Conservation (phyloP, 2,329 filamentous ascomycete genomes). For the Penicillium expansum region DNA sequence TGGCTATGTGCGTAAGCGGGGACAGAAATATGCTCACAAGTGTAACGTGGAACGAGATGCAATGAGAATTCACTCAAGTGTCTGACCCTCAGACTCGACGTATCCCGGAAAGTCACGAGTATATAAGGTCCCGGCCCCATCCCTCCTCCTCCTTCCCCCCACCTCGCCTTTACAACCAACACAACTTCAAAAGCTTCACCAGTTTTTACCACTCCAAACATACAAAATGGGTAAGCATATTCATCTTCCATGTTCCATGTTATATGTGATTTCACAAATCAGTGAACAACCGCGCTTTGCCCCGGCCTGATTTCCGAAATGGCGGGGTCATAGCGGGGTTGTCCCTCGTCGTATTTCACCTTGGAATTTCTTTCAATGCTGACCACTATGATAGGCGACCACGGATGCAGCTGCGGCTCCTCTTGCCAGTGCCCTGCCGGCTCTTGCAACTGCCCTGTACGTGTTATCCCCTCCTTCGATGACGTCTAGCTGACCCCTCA, state of each 20-base stretch:
- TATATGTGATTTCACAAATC: neutral
- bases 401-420: constrained; percentile 42
- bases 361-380: constrained; percentile 5
- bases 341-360: constrained; percentile 2
- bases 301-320: constrained; percentile 5
- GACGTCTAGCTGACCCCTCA: constrained; percentile 8
- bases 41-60: constrained; percentile 2
- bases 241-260: neutral
- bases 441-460: constrained; percentile 41
- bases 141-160: constrained; percentile 2
- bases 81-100: neutral
- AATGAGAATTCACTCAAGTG: neutral
- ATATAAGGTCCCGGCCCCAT: constrained; percentile 23
- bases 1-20: constrained; percentile 25
- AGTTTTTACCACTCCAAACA: constrained; percentile 7
- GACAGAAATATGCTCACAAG: constrained; percentile 28
- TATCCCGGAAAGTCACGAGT: constrained; percentile 23
- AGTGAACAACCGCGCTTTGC: neutral
- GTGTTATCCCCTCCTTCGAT: constrained; percentile 13
- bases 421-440: constrained; percentile 44
- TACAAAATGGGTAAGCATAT: constrained; percentile 28
- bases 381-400: constrained; percentile 28
- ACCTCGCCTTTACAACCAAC: constrained; percentile 5
- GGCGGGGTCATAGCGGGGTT: constrained; percentile 25
- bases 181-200: constrained; percentile 2